These are phyloP conservation scores for Capillidium rhysosporum DNA, from an alignment of 371 early-diverging fungal species.

Conservation along the genomic window DNA sequence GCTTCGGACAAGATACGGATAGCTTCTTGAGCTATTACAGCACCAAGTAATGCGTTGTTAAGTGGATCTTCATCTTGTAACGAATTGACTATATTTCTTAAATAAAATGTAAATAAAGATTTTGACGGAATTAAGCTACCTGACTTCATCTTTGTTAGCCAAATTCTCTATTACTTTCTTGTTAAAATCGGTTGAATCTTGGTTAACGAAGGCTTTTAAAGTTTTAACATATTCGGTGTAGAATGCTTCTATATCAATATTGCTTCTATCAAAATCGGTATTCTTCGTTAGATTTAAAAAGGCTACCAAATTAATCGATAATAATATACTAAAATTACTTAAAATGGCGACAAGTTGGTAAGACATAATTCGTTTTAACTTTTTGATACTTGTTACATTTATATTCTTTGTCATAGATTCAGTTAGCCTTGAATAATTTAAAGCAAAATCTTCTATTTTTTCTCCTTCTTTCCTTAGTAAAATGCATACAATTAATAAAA, in stretches of 20 bases:
- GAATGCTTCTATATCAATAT: neutral
- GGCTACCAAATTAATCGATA: neutral
- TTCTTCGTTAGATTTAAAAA: too few relatives aligned
- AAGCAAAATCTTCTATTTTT: too few relatives aligned
- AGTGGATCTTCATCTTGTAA: slow-evolving; percentile 42
- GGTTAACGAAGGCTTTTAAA: neutral
- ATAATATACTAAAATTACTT: neutral
- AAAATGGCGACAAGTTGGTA: neutral
- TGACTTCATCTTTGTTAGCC: neutral
- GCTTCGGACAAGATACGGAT: slow-evolving; percentile 60
- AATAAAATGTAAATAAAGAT: neutral
- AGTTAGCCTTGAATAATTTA: neutral
- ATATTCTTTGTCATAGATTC: neutral
- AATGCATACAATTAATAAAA: neutral
- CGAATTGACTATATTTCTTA: slow-evolving; percentile 18
- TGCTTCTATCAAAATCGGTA: too few relatives aligned
- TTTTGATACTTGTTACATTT: neutral
- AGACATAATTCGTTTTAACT: neutral
- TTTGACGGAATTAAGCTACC: neutral
- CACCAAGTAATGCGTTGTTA: slow-evolving; percentile 69
- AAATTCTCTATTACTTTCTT: neutral
- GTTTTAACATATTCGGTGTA: neutral
- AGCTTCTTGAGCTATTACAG: slow-evolving; percentile 72
- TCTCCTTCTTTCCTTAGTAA: neutral
- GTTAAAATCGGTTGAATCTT: neutral